Evolutionary conservation across 345 rosid species (phyloP).

Genomic region (Streptanthus diversifolius): DNA sequence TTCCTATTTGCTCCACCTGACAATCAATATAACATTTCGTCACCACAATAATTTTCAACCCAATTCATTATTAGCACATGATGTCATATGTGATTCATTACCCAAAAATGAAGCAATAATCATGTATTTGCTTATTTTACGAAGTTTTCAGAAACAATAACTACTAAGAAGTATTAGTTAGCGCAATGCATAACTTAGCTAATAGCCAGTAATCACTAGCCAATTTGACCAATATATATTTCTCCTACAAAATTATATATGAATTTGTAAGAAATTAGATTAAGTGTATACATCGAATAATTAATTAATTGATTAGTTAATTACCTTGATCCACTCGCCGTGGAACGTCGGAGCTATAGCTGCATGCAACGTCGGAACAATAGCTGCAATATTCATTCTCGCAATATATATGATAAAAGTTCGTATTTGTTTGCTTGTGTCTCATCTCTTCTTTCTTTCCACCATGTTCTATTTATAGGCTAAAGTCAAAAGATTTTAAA

Average conservation of each 20-base stretch:
- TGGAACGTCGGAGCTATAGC: neutral
- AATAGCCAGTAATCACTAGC: neutral
- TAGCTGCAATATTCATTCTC: conserved; percentile 1
- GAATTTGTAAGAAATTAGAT: neutral
- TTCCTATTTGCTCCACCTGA: conserved; percentile 9
- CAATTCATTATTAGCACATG: neutral
- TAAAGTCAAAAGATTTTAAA: neutral
- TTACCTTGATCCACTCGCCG: conserved; percentile 17
- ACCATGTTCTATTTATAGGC: neutral
- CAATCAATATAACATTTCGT: neutral
- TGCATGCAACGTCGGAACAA: conserved; percentile 7
- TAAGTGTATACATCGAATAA: neutral
- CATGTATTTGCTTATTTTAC: neutral
- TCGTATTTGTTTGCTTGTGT: neutral
- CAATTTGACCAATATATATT: neutral
- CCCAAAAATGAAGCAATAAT: neutral
- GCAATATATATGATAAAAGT: neutral
- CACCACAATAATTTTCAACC: neutral
- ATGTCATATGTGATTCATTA: neutral
- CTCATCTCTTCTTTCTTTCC: neutral
- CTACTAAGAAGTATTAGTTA: neutral
- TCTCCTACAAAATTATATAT: neutral
- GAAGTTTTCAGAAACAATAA: neutral
- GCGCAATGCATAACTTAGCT: neutral
- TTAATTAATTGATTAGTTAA: neutral